Evolutionary conservation across 2,329 filamentous ascomycete species (phyloP), one percentile per base, ranked within the genome.

Genomic region (Didymella lethalis): DNA sequence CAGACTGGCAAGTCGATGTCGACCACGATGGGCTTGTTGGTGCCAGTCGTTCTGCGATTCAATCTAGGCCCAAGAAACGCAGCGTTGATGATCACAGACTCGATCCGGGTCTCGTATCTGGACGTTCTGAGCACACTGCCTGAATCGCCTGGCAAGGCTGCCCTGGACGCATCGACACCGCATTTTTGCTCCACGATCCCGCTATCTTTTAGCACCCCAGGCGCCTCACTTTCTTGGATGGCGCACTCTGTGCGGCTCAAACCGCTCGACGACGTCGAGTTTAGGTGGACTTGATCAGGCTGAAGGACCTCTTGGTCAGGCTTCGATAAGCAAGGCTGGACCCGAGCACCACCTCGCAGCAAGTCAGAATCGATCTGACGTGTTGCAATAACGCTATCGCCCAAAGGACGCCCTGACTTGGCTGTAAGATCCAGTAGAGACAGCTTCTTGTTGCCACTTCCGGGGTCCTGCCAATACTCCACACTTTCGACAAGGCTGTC

Each of bases 11-110:
- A 79, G 64, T 93, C 87, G 29, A 96, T 71, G 72, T 96, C 91
- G 12, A 96, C 87, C n/a, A 96, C 88, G 65, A 96, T 89, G 20
- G 92, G 89, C 72, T 93, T 91, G 76, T 93, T 88, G 77, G 90
- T 87, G 61, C 77, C 82, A 74, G 88, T 90, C 16, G 86, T 86
- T 1, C 77, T 81, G 32, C 67, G 67, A 12, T 72, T 68, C 77
- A 86, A 88, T 61, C 85, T 88, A 23, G 83, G 87, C 43, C 86
- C 87, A 82, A 90, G 85, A 62, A 93, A 88, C 20, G 91, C 88
- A 28, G 90, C 90, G 77, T 96, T 96, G 66, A 95, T 84, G 52
- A 96, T 80, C 71, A 88, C 93, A 1, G 91, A 95, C 79, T 94
- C 90, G 59, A 26, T 41, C 26, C 73, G 80, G 66, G 86, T 82